phyloP scores from a whole-genome alignment of 805 yeast species.

The Cyberlindnera amylophila region DNA sequence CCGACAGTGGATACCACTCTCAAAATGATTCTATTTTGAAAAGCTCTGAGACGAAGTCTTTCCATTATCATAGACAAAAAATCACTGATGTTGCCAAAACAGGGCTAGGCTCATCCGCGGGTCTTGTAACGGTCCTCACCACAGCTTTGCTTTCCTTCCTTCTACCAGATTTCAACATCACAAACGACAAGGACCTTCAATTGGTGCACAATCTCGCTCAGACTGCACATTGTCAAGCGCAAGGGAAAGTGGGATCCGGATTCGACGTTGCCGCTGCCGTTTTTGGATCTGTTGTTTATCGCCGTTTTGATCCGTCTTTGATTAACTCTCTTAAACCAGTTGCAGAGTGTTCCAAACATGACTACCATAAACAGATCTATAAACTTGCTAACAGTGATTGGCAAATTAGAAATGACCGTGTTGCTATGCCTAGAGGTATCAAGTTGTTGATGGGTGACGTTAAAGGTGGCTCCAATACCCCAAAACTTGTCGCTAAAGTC shows the following conservation, averaged over 20 bases:
- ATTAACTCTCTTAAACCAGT: conserved; percentile 36
- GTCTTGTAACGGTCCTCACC: conserved; percentile 76
- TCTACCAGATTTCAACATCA: conserved; percentile 31
- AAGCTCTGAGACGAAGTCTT: conserved; percentile 37
- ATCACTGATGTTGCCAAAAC: conserved; percentile 84
- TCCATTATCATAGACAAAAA: conserved; percentile 54
- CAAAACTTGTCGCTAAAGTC: conserved; percentile 78
- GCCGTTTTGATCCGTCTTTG: conserved; percentile 62
- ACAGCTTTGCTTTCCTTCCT: conserved; percentile 60
- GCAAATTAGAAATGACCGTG: conserved; percentile 52
- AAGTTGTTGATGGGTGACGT: conserved; percentile 90
- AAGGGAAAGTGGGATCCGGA: conserved; percentile 93
- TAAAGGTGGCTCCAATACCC: conserved; percentile 89
- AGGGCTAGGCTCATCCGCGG: conserved; percentile 95
- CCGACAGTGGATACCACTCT: conserved; percentile 90
- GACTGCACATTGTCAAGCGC: conserved; percentile 89
- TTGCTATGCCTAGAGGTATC: conserved; percentile 65
- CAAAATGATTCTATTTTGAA: conserved; percentile 44
- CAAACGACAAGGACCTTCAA: conserved; percentile 22
- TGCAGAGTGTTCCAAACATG: conserved; percentile 21
- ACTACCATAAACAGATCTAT: conserved; percentile 31
- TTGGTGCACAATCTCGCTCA: conserved; percentile 83
- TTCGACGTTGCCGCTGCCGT: conserved; percentile 97
- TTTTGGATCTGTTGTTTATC: conserved; percentile 81
- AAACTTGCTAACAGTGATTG: conserved; percentile 46